Percentiles rank a stretch among this genome's conserved stretches.
These are phyloP conservation scores for Daldinia sp. DNA, from an alignment of 2,329 filamentous ascomycete species.

Conservation along the genomic window DNA sequence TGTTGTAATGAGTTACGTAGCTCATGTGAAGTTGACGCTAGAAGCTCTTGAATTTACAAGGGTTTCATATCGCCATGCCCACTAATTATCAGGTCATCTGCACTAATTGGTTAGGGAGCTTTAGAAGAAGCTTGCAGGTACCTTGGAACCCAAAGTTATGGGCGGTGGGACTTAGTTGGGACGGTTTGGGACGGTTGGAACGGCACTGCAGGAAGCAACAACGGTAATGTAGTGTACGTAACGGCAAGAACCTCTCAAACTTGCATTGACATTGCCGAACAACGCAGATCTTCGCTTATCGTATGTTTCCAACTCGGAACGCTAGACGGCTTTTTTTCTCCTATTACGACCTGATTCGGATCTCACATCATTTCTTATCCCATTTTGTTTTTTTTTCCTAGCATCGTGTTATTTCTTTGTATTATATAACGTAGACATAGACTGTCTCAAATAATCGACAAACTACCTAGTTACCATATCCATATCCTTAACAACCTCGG, in stretches of 20 bases:
- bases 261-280: constrained; percentile 34
- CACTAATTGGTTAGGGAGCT: constrained; percentile 25
- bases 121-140: constrained; percentile 6
- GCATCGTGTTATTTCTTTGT: constrained; percentile 12
- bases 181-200: neutral
- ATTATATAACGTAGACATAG: constrained; percentile 28
- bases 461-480: too few species aligned
- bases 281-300: constrained; percentile 30
- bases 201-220: neutral
- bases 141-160: neutral
- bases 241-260: constrained; percentile 32
- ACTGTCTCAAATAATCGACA: constrained; percentile 11
- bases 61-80: constrained; percentile 29
- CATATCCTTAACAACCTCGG: neutral
- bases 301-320: constrained; percentile 29
- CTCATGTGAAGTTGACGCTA: constrained; percentile 13
- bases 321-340: constrained; percentile 19
- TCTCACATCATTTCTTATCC: constrained; percentile 1
- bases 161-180: neutral
- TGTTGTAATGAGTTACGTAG: constrained; percentile 2
- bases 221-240: constrained; percentile 21
- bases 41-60: constrained; percentile 31
- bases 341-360: constrained; percentile 16
- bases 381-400: constrained; percentile 1
- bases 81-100: constrained; percentile 18